A percentile compares a stretch with the other conserved stretches of the same genome.
These are phyloP conservation scores for Trebouxia sp. DNA, from an alignment of 139 green algal genomes.

Conservation along the genomic window DNA sequence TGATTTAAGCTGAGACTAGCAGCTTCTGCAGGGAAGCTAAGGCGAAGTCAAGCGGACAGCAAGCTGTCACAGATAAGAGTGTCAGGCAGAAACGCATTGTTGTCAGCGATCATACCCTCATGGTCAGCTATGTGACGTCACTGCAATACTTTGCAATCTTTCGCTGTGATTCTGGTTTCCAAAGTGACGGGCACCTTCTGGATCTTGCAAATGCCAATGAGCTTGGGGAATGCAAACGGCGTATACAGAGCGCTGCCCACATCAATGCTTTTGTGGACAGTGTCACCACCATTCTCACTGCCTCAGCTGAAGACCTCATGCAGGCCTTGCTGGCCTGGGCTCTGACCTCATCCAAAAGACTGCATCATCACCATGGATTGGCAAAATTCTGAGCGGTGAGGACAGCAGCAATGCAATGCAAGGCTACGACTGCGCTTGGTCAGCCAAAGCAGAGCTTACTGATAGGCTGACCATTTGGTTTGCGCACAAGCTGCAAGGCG, in stretches of 20 bases:
- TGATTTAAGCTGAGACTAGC: too few relatives aligned
- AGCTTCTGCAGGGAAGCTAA: too few relatives aligned
- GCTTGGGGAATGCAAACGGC: neutral
- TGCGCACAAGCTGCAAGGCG: neutral
- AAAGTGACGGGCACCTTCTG: neutral
- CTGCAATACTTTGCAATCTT: constrained; percentile 1
- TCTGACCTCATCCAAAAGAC: neutral
- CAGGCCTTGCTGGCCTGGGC: neutral
- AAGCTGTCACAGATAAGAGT: too few relatives aligned
- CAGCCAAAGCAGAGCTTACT: neutral
- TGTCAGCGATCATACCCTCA: neutral
- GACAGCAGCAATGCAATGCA: too few relatives aligned
- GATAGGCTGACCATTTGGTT: neutral
- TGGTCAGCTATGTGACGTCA: neutral
- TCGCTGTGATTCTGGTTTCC: neutral
- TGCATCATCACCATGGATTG: neutral
- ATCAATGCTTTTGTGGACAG: neutral
- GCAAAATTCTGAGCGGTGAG: neutral
- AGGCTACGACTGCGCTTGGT: neutral
- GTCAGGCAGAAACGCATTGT: too few relatives aligned
- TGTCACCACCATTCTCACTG: neutral
- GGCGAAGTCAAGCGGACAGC: too few relatives aligned
- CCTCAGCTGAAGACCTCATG: neutral
- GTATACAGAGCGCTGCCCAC: neutral
- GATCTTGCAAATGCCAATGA: neutral